A percentile compares a stretch with the other conserved stretches of the same genome.
phyloP scores from a whole-genome alignment of 805 yeast genomes.

The Starmerella vaccinii region DNA sequence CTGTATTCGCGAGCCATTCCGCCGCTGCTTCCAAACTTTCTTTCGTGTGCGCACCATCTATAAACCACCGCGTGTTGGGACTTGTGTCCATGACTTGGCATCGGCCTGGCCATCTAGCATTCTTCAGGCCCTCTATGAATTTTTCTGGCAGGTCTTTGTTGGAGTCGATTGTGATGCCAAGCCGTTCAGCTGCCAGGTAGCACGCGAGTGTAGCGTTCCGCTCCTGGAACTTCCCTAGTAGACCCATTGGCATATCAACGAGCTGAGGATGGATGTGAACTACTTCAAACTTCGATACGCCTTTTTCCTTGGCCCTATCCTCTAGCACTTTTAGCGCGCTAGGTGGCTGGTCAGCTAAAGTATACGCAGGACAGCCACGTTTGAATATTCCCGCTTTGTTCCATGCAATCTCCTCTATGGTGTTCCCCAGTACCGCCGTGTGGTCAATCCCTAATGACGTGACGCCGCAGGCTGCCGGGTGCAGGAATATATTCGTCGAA shows the following conservation, averaged over 20 bases:
- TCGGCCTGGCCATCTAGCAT: constrained; percentile 79
- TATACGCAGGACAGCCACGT: constrained; percentile 50
- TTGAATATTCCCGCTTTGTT: constrained; percentile 93
- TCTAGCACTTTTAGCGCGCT: constrained; percentile 41
- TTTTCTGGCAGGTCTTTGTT: constrained; percentile 17
- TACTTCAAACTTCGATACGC: constrained; percentile 38
- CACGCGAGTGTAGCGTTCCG: constrained; percentile 84
- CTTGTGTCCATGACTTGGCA: constrained; percentile 56
- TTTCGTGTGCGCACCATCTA: constrained; percentile 93
- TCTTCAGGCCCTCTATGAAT: constrained; percentile 21
- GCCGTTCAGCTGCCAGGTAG: constrained; percentile 50
- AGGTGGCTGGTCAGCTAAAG: constrained; percentile 47
- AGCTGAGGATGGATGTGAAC: constrained; percentile 40
- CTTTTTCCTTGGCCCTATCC: constrained; percentile 59
- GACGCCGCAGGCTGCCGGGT: constrained; percentile 79
- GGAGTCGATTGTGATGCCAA: constrained; percentile 21
- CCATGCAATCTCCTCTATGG: constrained; percentile 87
- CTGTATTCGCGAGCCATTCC: constrained; percentile 51
- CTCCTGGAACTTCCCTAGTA: constrained; percentile 66
- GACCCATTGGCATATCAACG: constrained; percentile 29
- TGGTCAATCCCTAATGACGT: constrained; percentile 88
- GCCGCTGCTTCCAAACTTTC: constrained; percentile 82
- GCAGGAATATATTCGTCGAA: constrained; percentile 77
- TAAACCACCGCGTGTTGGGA: constrained; percentile 55
- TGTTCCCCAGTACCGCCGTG: constrained; percentile 71